Percentiles rank a stretch among this genome's conserved stretches.
These are phyloP conservation scores for Suillus spraguei DNA, from an alignment of 768 basidiomycete genomes.

Conservation along the genomic window DNA sequence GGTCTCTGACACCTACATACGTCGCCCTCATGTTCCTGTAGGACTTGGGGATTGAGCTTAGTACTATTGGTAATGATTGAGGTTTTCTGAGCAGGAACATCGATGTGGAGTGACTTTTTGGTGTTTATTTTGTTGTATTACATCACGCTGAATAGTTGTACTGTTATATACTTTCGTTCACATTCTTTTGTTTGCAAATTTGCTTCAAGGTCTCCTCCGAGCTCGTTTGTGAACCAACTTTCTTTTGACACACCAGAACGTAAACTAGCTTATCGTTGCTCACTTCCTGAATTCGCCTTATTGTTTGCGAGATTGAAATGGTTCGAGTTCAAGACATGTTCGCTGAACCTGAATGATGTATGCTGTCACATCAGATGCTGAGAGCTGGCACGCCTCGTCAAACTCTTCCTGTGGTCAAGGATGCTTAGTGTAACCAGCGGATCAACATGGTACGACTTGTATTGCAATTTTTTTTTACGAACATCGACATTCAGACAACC, in stretches of 20 bases:
- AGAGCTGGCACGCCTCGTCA: not conserved
- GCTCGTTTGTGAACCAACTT: not conserved
- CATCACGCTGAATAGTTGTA: not conserved
- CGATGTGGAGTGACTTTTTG: not conserved
- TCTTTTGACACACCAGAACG: not conserved
- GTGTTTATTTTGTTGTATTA: not conserved
- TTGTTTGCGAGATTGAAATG: not conserved
- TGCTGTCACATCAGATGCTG: not conserved
- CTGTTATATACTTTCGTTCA: not conserved
- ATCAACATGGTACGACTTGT: not conserved
- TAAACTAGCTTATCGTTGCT: conserved; percentile 2
- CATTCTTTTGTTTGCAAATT: not conserved
- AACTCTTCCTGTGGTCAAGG: not conserved
- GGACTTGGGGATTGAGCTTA: conserved; percentile 28
- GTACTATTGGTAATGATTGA: conserved; percentile 2
- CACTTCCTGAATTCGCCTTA: conserved; percentile 2
- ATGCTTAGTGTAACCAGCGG: not conserved
- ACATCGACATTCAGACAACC: no score
- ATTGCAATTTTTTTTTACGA: not conserved
- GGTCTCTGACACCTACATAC: conserved; percentile 23
- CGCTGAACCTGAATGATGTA: not conserved
- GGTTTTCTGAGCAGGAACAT: not conserved
- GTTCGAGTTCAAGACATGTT: not conserved
- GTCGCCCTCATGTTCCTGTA: conserved; percentile 29
- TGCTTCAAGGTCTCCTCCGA: conserved; percentile 3